Evolutionary conservation across 2,329 filamentous ascomycete species (phyloP), one percentile per base, ranked within the genome.

Genomic region (Dactylonectria estremocensis): DNA sequence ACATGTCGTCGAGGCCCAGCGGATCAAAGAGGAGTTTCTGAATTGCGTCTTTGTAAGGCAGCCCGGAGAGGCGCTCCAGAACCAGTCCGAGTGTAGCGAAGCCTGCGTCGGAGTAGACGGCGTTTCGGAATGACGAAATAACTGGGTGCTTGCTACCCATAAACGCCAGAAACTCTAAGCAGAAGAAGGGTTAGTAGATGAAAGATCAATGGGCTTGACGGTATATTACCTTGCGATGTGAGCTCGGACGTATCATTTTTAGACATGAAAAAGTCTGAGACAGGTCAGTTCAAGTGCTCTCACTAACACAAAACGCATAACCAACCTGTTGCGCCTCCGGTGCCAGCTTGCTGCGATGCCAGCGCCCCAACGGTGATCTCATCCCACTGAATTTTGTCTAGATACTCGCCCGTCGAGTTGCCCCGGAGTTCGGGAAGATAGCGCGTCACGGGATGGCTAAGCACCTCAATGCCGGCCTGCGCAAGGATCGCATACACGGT

Each of bases 101-200:
- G 0, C 72, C 75, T 3, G 46, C 72, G 28, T 75, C 74, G 0
- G 74, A 76, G n/a, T 76, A 76, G 0, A 68, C 40, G 2, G 68
- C 70, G 68, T 48, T 75, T 65, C 20, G 55, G 22, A 56, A 73
- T 0, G 72, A 58, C 1, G 61, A n/a, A 11, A 53, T 46, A 0
- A 71, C 65, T 4, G 72, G 71, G 7, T 20, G 64, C 11, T 71
- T 73, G 1, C 6, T 55, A 1, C 68, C 64, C 66, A 74, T 74
- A 2, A 28, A 66, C 0, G 24, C 18, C 0, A 73, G 22, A 2
- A 73, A 60, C 0, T 14, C 72, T 69, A 3, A n/a, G 13, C 5
- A 40, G 37, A 14, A 7, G 1, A 6, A 6, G 14, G 13, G 0
- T 9, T 22, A 13, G 3, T 2, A 24, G 13, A 18, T 20, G 10